Conservation (phyloP, 2,329 filamentous ascomycete species). For the Aspergillus sp. region DNA sequence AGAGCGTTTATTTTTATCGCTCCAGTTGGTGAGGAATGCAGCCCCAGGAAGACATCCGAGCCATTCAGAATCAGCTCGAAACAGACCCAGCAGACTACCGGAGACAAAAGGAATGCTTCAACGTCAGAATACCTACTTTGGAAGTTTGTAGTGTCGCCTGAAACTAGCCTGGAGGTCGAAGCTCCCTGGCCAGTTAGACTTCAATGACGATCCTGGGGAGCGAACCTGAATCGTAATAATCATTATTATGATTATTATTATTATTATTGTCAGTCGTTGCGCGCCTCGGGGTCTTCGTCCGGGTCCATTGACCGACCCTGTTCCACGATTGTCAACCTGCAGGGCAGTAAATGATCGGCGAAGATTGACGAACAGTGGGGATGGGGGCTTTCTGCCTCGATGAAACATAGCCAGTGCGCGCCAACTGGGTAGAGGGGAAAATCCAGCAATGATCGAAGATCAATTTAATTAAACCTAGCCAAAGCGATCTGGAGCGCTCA, state of each 20-base stretch:
- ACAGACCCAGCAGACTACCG: not conserved
- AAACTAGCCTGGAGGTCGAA: slow-evolving; percentile 3
- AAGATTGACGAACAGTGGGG: slow-evolving; percentile 18
- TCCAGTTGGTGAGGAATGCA: slow-evolving; percentile 11
- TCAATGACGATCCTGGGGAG: slow-evolving; percentile 14
- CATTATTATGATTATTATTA: slow-evolving; percentile 2
- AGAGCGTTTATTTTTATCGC: slow-evolving; percentile 9
- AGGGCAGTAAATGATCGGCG: slow-evolving; percentile 23
- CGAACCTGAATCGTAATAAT: slow-evolving; percentile 10
- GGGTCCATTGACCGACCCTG: slow-evolving; percentile 6
- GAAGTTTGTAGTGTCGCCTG: not conserved
- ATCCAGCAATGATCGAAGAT: not conserved
- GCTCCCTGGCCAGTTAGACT: slow-evolving; percentile 12
- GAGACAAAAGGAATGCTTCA: slow-evolving; percentile 16
- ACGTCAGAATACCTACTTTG: slow-evolving; percentile 11
- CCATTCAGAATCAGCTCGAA: slow-evolving; percentile 1
- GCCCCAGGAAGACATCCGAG: slow-evolving; percentile 4
- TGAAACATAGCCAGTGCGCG: slow-evolving; percentile 17
- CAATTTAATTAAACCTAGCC: not conserved
- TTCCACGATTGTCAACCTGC: slow-evolving; percentile 13
- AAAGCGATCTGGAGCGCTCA: not conserved
- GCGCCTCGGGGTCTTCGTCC: not conserved
- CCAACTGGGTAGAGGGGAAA: slow-evolving; percentile 7
- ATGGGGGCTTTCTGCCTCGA: slow-evolving; percentile 12
- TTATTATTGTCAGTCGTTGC: not conserved